Conservation (phyloP, 1,139 yeast genomes). For the Yamadazyma pseudoaaseri region DNA sequence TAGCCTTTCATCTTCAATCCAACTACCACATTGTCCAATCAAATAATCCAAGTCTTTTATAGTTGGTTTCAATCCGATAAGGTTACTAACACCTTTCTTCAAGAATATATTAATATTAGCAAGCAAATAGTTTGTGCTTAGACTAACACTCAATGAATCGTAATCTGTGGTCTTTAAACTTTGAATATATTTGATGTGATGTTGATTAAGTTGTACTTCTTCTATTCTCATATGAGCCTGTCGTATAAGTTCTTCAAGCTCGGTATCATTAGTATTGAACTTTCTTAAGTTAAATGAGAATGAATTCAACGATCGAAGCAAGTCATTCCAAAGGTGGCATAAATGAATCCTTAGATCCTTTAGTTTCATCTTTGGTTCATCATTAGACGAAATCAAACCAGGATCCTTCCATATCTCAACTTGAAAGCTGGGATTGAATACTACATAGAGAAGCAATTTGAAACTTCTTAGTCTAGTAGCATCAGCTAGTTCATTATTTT, state of each 20-base stretch:
- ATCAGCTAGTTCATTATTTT: conserved; percentile 8
- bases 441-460: conserved; percentile 16
- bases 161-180: conserved; percentile 17
- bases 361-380: conserved; percentile 18
- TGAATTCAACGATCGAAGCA: conserved; percentile 33
- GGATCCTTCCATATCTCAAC: conserved; percentile 43
- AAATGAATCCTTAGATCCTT: conserved; percentile 32
- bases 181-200: conserved; percentile 26
- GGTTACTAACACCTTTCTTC: conserved; percentile 23
- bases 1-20: conserved; percentile 23
- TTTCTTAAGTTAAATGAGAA: conserved; percentile 29
- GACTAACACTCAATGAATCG: conserved; percentile 19
- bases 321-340: conserved; percentile 37
- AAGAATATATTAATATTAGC: conserved; percentile 25
- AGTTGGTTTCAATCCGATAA: conserved; percentile 23
- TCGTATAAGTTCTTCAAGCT: conserved; percentile 21
- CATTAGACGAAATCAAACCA: conserved; percentile 21
- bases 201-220: conserved; percentile 22
- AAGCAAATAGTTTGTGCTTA: conserved; percentile 30
- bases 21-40: conserved; percentile 25
- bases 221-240: conserved; percentile 24
- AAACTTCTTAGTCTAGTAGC: conserved; percentile 8
- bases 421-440: conserved; percentile 16
- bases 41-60: conserved; percentile 24
- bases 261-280: conserved; percentile 20